Conservation (phyloP, 495 filamentous ascomycete species). For the Cercophora newfieldiana region DNA sequence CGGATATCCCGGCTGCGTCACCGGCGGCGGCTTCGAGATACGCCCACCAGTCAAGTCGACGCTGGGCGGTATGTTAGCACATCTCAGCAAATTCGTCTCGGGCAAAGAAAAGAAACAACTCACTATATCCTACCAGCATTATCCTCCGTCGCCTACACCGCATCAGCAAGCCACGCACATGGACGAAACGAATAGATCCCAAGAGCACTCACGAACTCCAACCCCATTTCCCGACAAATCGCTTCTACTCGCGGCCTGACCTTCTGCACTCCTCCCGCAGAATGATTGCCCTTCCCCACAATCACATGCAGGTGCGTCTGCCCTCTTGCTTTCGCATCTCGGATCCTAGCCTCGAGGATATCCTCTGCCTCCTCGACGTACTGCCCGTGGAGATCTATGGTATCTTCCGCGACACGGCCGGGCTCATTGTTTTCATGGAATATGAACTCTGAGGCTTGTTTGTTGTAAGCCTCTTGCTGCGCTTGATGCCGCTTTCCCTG, state of each 20-base stretch:
- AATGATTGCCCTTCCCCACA: conserved; percentile 94
- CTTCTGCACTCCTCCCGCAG: conserved; percentile 74
- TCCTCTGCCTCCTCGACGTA: conserved; percentile 93
- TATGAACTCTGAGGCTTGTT: conserved; percentile 87
- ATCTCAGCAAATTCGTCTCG: conserved; percentile 37
- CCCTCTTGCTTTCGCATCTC: conserved; percentile 65
- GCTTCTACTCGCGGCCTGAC: conserved; percentile 89
- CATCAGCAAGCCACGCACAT: not conserved
- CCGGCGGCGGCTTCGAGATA: conserved; percentile 9
- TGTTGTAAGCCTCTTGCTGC: conserved; percentile 79
- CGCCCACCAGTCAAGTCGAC: conserved; percentile 33
- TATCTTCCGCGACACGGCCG: conserved; percentile 69
- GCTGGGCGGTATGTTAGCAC: conserved; percentile 19
- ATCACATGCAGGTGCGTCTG: conserved; percentile 74
- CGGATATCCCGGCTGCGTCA: conserved; percentile 1
- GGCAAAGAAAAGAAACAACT: not conserved
- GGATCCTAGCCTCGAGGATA: conserved; percentile 79
- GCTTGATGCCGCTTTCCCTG: conserved; percentile 81
- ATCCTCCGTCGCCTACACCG: conserved; percentile 62
- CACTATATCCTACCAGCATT: conserved; percentile 81
- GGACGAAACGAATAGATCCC: not conserved
- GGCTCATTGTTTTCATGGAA: conserved; percentile 88
- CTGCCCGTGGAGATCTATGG: conserved; percentile 91
- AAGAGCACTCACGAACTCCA: conserved; percentile 60
- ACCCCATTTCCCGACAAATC: conserved; percentile 75